These are phyloP conservation scores for Tricholoma sp. DNA, from an alignment of 768 basidiomycete genomes.

Conservation along the genomic window DNA sequence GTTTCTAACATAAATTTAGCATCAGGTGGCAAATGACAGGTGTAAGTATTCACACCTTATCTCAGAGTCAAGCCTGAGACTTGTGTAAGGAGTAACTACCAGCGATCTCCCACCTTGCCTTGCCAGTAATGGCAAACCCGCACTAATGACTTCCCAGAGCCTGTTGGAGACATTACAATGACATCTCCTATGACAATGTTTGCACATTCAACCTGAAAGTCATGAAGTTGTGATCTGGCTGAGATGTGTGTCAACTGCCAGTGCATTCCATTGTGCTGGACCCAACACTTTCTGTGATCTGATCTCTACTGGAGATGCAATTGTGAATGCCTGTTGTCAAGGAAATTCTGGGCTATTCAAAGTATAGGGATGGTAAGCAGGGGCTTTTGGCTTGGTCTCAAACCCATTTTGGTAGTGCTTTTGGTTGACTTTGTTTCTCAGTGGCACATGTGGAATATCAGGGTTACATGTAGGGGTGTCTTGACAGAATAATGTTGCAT, in stretches of 20 bases:
- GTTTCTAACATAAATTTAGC: background rate
- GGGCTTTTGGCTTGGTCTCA: background rate
- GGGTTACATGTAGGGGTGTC: background rate
- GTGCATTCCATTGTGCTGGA: background rate
- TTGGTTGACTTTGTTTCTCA: too few relatives aligned
- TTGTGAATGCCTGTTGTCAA: background rate
- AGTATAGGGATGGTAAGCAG: background rate
- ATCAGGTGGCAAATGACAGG: background rate
- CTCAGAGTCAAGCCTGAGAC: background rate
- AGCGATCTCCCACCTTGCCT: background rate
- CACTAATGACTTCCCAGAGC: background rate
- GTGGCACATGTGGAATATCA: background rate
- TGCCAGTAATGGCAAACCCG: background rate
- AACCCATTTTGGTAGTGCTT: background rate
- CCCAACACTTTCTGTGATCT: background rate
- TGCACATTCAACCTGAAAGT: background rate
- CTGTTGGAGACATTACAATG: background rate
- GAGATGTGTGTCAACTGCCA: background rate
- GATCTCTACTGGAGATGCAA: background rate
- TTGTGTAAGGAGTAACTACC: too few relatives aligned
- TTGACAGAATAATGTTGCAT: background rate
- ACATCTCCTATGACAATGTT: background rate
- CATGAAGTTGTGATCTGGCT: background rate
- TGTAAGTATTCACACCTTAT: background rate
- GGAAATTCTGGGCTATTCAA: background rate